A percentile compares a stretch with the other conserved stretches of the same genome.
Conservation (phyloP, 176 grass and related monocot species). For the Hordeum marinum region DNA sequence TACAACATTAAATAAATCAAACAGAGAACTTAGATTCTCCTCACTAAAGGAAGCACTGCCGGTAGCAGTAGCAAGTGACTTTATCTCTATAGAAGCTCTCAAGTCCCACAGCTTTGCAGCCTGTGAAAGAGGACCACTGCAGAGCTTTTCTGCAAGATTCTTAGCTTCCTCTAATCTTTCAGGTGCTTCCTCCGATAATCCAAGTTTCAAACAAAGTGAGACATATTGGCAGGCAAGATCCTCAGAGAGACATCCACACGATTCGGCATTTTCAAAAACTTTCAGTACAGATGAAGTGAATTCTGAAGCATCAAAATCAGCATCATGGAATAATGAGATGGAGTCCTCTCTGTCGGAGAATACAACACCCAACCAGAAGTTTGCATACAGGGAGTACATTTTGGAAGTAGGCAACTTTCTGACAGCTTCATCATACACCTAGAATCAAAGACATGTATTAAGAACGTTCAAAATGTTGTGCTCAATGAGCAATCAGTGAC, state of each 20-base stretch:
- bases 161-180: slow-evolving; percentile 73
- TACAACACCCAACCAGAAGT: slow-evolving; percentile 69
- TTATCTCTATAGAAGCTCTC: slow-evolving; percentile 74
- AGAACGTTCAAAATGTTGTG: not conserved
- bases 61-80: slow-evolving; percentile 33
- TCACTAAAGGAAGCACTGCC: slow-evolving; percentile 39
- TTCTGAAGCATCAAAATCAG: slow-evolving; percentile 43
- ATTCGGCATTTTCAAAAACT: slow-evolving; percentile 72
- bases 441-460: slow-evolving; percentile 3
- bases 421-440: slow-evolving; percentile 88
- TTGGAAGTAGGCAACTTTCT: slow-evolving; percentile 60
- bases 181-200: slow-evolving; percentile 62
- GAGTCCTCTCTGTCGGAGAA: slow-evolving; percentile 41
- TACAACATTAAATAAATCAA: slow-evolving; percentile 61
- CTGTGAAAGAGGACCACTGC: slow-evolving; percentile 51
- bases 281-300: slow-evolving; percentile 50
- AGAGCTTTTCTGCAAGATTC: slow-evolving; percentile 67
- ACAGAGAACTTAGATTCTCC: slow-evolving; percentile 47
- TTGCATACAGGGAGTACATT: slow-evolving; percentile 87
- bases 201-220: slow-evolving; percentile 54
- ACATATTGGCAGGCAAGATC: slow-evolving; percentile 77
- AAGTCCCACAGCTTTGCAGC: slow-evolving; percentile 64
- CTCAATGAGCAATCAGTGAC: not conserved
- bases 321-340: slow-evolving; percentile 33
- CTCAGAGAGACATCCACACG: slow-evolving; percentile 48